These are phyloP conservation scores for Corylus americana DNA, from an alignment of 306 rosid genomes.

Conservation along the genomic window DNA sequence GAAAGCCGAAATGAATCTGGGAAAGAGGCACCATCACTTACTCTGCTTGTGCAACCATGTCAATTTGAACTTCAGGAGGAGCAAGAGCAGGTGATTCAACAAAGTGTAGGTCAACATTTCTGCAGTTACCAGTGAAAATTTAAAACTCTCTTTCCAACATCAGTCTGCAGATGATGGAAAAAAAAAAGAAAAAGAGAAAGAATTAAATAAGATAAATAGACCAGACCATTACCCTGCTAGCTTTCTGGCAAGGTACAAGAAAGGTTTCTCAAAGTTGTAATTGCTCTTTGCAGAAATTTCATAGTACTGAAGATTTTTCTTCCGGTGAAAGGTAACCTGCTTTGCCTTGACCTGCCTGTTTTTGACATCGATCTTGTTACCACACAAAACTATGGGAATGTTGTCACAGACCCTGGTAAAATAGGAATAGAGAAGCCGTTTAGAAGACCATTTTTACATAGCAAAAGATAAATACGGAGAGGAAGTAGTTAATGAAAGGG, in stretches of 20 bases:
- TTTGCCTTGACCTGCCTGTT: conserved; percentile 42
- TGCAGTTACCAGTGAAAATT: conserved; percentile 1
- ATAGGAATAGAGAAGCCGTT: background rate
- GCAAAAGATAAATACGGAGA: background rate
- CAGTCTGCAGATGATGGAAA: background rate
- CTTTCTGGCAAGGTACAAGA: conserved; percentile 43
- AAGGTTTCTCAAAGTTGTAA: conserved; percentile 44
- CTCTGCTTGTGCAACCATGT: conserved; percentile 30
- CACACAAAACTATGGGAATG: conserved; percentile 38
- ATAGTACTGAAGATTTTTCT: conserved; percentile 41
- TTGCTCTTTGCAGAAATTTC: conserved; percentile 46
- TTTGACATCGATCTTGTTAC: conserved; percentile 42
- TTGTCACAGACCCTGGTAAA: conserved; percentile 36
- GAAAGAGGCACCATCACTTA: conserved; percentile 1
- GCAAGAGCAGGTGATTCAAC: conserved; percentile 37
- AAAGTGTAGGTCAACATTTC: conserved; percentile 22
- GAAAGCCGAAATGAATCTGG: background rate
- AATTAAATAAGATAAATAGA: background rate
- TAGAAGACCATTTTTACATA: background rate
- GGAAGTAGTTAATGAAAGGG: background rate
- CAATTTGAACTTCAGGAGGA: conserved; percentile 38
- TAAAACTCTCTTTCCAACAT: background rate
- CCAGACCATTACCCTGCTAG: conserved; percentile 31
- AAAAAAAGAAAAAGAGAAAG: background rate
- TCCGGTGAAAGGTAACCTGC: conserved; percentile 40